Evolutionary conservation across 768 basidiomycete species (phyloP), one percentile per base, ranked within the genome.

Genomic region (Naganishia randhawae): DNA sequence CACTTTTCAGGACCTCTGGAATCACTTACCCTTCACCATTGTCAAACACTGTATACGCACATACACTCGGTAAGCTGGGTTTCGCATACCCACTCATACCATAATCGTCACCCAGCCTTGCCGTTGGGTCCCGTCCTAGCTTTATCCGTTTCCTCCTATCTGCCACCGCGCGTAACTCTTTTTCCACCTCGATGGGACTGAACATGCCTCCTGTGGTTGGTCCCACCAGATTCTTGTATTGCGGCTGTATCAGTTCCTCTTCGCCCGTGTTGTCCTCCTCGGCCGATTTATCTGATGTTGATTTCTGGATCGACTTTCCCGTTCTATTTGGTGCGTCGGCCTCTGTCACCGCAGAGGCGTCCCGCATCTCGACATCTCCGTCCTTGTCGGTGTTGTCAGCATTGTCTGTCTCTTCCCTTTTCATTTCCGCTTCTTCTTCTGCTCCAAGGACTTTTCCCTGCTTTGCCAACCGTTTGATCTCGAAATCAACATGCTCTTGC

Each of bases 11-110:
- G n/a, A 32, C 8, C 6, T 31, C 13, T 19, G 0, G 41, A 80
- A n/a, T n/a, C n/a, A n/a, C 88, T 74, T 76, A 96, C 95, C 92
- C 91, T 82, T 98, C 95, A n/a, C 88, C 87, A 1, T 90, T 87
- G 74, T 98, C 93, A 77, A 96, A 94, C 48, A 99, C 76, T 3
- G 96, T 98, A 76, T 96, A 98, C 7, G 91, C 87, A 73, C 95
- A 96, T 64, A 98, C 87, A 73, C 94, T 97, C 2, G 95, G 95
- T 66, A 95, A 81, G 50, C 88, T 89, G 16, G 86, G 71, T 31
- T 69, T 69, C 22, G 35, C 54, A 22, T 33, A 55, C 33, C 54
- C 54, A 52, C 54, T 55, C n/a, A 37, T 33, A 16, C 54, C 54
- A 55, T 55, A 55, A 37, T 55, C 54, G 25, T 55, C 54, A 22